phyloP scores from a whole-genome alignment of 495 filamentous ascomycete species.

The Lasiosphaeria miniovina region DNA sequence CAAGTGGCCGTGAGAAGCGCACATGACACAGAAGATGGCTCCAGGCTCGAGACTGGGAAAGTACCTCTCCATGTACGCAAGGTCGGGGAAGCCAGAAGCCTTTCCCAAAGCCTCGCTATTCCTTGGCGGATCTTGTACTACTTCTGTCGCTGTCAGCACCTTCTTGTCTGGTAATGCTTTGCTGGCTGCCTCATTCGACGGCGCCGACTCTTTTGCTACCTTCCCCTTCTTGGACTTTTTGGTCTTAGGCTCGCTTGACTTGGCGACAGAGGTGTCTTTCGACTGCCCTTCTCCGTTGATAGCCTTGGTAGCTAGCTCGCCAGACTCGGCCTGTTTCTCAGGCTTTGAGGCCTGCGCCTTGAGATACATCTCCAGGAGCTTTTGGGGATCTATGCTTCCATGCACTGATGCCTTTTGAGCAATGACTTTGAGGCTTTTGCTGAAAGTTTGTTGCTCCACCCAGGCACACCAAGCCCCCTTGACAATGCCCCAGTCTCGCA shows the following conservation, averaged over 20 bases:
- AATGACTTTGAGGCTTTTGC: not conserved
- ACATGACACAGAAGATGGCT: slow-evolving; percentile 36
- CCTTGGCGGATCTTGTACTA: no score
- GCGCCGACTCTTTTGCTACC: not conserved
- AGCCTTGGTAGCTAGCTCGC: no score
- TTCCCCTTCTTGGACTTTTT: not conserved
- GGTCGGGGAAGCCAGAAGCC: not conserved
- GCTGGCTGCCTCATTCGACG: not conserved
- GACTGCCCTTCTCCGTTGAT: not conserved
- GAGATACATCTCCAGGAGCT: slow-evolving; percentile 6
- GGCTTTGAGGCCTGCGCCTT: not conserved
- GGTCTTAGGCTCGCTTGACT: not conserved
- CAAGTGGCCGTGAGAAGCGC: slow-evolving; percentile 35
- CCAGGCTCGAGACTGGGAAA: slow-evolving; percentile 35
- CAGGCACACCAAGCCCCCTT: slow-evolving; percentile 22
- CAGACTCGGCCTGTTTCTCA: not conserved
- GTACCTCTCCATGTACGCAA: slow-evolving; percentile 31
- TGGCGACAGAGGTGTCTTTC: not conserved
- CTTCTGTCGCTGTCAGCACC: no score
- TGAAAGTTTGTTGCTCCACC: slow-evolving; percentile 13
- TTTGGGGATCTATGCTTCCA: not conserved
- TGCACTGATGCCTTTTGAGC: not conserved
- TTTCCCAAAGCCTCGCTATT: no score
- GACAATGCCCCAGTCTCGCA: slow-evolving; percentile 15
- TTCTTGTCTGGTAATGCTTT: not conserved